Evolutionary conservation across 2,329 filamentous ascomycete genomes (phyloP).

Genomic region (Atkinsonella texensis): DNA sequence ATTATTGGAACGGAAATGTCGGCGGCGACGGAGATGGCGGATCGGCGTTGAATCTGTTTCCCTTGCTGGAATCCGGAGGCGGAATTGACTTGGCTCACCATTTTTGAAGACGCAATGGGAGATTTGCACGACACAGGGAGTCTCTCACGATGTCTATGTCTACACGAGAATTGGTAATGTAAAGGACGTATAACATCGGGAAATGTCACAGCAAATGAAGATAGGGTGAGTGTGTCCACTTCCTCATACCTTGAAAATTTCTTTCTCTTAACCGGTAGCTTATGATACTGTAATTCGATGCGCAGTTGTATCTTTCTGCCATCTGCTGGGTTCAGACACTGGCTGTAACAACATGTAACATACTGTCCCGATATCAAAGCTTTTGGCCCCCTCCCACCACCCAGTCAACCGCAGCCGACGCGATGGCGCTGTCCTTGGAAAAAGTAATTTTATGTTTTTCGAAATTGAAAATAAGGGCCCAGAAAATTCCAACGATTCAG

Average conservation of each 20-base stretch:
- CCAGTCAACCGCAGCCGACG: background rate
- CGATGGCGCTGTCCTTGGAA: background rate
- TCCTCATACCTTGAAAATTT: too few species aligned
- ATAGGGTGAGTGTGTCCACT: too few species aligned
- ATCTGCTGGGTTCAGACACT: background rate
- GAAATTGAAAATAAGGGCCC: too few species aligned
- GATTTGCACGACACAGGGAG: too few species aligned
- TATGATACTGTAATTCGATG: background rate
- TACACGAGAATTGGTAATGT: background rate
- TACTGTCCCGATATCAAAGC: background rate
- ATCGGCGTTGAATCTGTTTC: constrained; percentile 37
- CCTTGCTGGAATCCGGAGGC: constrained; percentile 36
- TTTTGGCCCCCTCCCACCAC: background rate
- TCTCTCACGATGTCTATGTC: background rate
- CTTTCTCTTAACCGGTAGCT: too few species aligned
- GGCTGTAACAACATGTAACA: constrained; percentile 1
- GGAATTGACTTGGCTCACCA: constrained; percentile 39
- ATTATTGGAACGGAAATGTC: constrained; percentile 24
- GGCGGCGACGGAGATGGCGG: constrained; percentile 29
- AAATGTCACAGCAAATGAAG: background rate
- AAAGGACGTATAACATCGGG: background rate
- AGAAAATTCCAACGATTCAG: constrained; percentile 7
- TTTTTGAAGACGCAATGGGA: constrained; percentile 11
- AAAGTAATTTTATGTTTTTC: background rate
- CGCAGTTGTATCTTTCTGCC: background rate